Conservation (phyloP, 495 filamentous ascomycete genomes). For the Thermothielavioides terrestris region DNA sequence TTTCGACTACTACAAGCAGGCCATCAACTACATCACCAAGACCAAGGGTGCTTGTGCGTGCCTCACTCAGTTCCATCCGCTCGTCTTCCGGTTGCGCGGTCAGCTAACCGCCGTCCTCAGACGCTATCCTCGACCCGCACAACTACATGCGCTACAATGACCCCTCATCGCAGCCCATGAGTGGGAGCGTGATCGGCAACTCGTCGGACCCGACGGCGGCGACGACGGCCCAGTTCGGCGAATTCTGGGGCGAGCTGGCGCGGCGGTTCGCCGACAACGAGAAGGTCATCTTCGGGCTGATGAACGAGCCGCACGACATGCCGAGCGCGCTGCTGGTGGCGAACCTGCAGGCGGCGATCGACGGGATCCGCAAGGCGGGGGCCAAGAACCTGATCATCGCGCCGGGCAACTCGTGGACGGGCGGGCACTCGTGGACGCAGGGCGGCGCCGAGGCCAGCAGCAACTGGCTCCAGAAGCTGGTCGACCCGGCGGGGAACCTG, state of each 20-base stretch:
- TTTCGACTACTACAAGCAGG: constrained; percentile 39
- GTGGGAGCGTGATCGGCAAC: constrained; percentile 44
- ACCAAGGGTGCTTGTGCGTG: constrained; percentile 36
- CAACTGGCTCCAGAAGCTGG: constrained; percentile 35
- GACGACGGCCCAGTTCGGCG: constrained; percentile 42
- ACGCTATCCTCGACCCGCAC: constrained; percentile 47
- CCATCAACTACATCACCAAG: constrained; percentile 45
- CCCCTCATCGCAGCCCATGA: constrained; percentile 41
- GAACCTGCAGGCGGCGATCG: constrained; percentile 45
- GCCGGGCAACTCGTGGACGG: constrained; percentile 42
- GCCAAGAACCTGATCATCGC: constrained; percentile 42
- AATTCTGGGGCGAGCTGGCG: constrained; percentile 47
- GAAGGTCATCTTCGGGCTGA: constrained; percentile 44
- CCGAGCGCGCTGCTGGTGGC: constrained; percentile 34
- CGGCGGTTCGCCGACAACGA: constrained; percentile 39
- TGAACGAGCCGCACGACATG: constrained; percentile 48
- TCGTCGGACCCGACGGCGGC: constrained; percentile 33
- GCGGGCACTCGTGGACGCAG: constrained; percentile 41
- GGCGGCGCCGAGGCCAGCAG: constrained; percentile 35
- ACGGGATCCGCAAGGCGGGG: constrained; percentile 36
- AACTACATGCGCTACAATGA: constrained; percentile 51
- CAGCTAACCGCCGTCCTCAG: constrained; percentile 2
- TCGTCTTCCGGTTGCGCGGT: neutral
- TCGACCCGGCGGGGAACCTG: constrained; percentile 40
- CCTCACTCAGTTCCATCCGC: neutral